These are phyloP conservation scores for Trichomonascaceae sp. DNA, from an alignment of 1,139 yeast genomes.

Conservation along the genomic window DNA sequence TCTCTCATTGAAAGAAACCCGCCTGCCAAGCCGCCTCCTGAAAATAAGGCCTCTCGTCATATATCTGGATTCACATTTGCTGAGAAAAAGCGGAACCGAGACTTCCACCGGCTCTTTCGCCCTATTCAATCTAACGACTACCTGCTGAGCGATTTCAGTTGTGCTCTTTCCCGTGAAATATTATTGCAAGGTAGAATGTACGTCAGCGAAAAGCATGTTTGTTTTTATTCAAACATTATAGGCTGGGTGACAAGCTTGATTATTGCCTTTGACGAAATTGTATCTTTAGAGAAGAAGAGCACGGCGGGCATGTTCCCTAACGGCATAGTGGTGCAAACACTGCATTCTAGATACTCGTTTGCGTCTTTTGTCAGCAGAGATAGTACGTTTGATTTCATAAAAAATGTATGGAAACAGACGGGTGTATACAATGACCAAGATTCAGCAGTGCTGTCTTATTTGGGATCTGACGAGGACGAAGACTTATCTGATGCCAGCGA, in stretches of 20 bases:
- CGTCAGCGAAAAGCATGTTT: slow-evolving; percentile 70
- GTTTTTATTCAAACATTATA: slow-evolving; percentile 85
- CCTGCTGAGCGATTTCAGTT: slow-evolving; percentile 75
- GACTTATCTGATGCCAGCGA: slow-evolving; percentile 15
- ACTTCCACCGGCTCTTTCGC: slow-evolving; percentile 71
- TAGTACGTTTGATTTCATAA: slow-evolving; percentile 61
- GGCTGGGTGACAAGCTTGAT: slow-evolving; percentile 89
- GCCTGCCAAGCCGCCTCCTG: background rate
- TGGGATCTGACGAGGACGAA: slow-evolving; percentile 23
- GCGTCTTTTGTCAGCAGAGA: slow-evolving; percentile 87
- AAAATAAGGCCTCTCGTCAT: background rate
- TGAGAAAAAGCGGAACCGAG: slow-evolving; percentile 61
- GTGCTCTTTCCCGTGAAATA: slow-evolving; percentile 85
- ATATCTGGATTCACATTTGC: slow-evolving; percentile 46
- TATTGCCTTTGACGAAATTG: slow-evolving; percentile 66
- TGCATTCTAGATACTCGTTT: slow-evolving; percentile 59
- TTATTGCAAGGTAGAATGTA: slow-evolving; percentile 87
- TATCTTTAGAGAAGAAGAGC: slow-evolving; percentile 66
- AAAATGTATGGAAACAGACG: slow-evolving; percentile 34
- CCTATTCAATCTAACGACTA: slow-evolving; percentile 65
- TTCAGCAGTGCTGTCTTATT: slow-evolving; percentile 12
- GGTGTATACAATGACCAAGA: slow-evolving; percentile 32
- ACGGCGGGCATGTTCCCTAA: slow-evolving; percentile 92
- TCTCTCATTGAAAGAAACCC: background rate
- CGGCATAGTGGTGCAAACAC: slow-evolving; percentile 72